These are phyloP conservation scores for Truncatella angustata DNA, from an alignment of 2,329 filamentous ascomycete genomes.

Conservation along the genomic window DNA sequence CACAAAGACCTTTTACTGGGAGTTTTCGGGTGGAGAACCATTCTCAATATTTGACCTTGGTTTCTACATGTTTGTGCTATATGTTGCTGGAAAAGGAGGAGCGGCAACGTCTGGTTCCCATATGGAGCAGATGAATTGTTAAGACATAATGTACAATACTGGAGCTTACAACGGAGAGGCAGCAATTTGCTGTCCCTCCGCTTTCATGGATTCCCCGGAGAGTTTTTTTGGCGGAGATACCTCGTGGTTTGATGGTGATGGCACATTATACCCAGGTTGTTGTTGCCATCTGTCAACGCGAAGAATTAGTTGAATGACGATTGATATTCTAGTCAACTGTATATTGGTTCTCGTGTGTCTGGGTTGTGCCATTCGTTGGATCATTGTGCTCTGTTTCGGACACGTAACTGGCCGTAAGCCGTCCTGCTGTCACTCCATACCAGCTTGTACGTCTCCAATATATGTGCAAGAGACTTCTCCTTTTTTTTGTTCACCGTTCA, in stretches of 20 bases:
- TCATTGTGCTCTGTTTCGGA: too few relatives aligned
- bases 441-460: too few relatives aligned
- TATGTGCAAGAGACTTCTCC: too few relatives aligned
- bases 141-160: slow-evolving; percentile 10
- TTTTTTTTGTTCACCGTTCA: too few relatives aligned
- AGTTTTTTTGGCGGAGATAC: slow-evolving; percentile 1
- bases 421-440: too few relatives aligned
- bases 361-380: too few relatives aligned
- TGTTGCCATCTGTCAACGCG: neutral
- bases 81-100: neutral
- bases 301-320: slow-evolving; percentile 2
- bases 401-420: too few relatives aligned
- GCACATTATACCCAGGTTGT: neutral
- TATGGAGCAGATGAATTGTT: neutral
- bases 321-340: neutral
- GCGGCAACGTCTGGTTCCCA: neutral
- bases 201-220: neutral
- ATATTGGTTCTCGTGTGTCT: too few relatives aligned
- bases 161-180: neutral
- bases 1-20: neutral
- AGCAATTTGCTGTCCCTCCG: neutral
- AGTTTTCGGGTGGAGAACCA: neutral
- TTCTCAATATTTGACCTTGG: neutral
- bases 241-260: neutral
- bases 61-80: slow-evolving; percentile 4